Base-by-base conservation (phyloP, 306 rosid species). In the Neltuma alba region DNA sequence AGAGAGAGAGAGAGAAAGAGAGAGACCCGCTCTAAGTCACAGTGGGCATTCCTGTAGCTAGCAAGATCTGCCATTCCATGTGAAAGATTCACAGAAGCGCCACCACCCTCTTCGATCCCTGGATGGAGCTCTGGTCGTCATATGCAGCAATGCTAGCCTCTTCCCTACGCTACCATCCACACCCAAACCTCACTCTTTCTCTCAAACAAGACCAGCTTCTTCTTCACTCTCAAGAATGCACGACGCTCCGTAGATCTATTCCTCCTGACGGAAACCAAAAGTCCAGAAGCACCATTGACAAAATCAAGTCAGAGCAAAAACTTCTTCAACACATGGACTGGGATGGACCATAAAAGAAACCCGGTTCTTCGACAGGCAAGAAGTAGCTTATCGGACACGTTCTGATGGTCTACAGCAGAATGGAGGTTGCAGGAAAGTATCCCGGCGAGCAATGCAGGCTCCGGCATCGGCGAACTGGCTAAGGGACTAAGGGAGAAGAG, bases 51-150 rank as follows among this genome's bases (percentile, higher is more conserved):
- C 85, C 93, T 91, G 87, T 80, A 88, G 94, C 87, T 89, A 88
- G 75, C 95, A 93, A 92, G 99, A 96, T 93, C 98, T 92, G 97
- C 97, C 98, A 96, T 93, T 93, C 98, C 95, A 96, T 88, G 97
- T 85, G 92, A 87, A 82, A 80, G 81, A 87, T 75, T 89, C 77
- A 80, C 90, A 88, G 71, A 87, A 88, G 82, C 88, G 76, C 92
- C 99, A 87, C 99, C 99, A 86, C 94, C 98, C 92, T 88, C 85
- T 91, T 87, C 86, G 91, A 91, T 93, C 96, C 72, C 88, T 86
- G 50, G 81, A 77, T 80, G 87, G 96, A 87, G 93, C 90, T 80
- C 98, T 92, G 96, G 86, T 93, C 98, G 90, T 95, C 92, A 87
- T 96, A 91, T 79, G 87, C 83, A 84, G 76, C 87, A 83, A 78